Evolutionary conservation across 2,329 filamentous ascomycete genomes (phyloP).

Genomic region (Pseudogymnoascus sp.): DNA sequence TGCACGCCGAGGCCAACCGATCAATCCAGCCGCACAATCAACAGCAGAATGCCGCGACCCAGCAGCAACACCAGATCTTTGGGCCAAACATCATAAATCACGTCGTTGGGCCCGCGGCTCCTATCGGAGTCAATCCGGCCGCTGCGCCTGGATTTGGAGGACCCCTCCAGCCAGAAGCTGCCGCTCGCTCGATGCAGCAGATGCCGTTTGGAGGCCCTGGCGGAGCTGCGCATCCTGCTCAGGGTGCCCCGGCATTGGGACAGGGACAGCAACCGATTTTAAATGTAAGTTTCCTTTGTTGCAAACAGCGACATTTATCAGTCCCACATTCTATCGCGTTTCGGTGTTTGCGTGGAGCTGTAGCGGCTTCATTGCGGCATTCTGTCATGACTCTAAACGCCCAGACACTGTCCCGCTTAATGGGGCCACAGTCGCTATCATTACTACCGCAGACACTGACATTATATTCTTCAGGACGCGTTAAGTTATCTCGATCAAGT

Average conservation of each 20-base stretch:
- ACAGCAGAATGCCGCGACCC: slow-evolving; percentile 34
- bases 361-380: not conserved
- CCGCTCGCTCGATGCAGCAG: slow-evolving; percentile 54
- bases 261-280: slow-evolving; percentile 82
- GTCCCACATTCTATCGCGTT: not conserved
- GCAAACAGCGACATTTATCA: not conserved
- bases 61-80: slow-evolving; percentile 52
- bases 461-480: slow-evolving; percentile 50
- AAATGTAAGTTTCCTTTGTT: slow-evolving; percentile 44
- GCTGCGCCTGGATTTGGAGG: slow-evolving; percentile 62
- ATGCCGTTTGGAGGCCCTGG: slow-evolving; percentile 45
- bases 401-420: not conserved
- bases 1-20: slow-evolving; percentile 46
- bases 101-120: slow-evolving; percentile 41
- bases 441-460: not conserved
- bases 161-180: slow-evolving; percentile 39
- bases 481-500: slow-evolving; percentile 96
- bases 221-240: slow-evolving; percentile 25
- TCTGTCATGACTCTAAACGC: not conserved
- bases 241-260: slow-evolving; percentile 46
- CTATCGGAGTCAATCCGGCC: slow-evolving; percentile 52
- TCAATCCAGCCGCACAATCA: slow-evolving; percentile 46
- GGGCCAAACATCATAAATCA: slow-evolving; percentile 41
- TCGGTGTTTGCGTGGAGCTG: not conserved
- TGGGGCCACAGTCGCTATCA: not conserved